phyloP scores from a whole-genome alignment of 2,329 filamentous ascomycete genomes.

The Lasiodiplodia citricola region DNA sequence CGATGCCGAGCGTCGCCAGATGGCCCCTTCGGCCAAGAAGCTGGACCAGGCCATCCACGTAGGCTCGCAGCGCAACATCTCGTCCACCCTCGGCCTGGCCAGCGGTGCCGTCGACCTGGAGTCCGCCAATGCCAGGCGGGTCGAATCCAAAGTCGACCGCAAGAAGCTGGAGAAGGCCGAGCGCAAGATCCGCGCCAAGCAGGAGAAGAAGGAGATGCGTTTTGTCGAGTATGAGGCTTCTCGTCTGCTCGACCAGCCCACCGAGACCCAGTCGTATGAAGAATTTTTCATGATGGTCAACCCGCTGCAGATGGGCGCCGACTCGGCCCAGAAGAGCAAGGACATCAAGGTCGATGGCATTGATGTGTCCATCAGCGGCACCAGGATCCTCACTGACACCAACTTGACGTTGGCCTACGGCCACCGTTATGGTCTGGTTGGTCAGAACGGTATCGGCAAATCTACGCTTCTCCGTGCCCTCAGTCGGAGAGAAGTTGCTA shows the following conservation, averaged over 20 bases:
- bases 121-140: constrained; percentile 88
- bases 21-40: constrained; percentile 78
- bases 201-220: constrained; percentile 98
- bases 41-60: constrained; percentile 96
- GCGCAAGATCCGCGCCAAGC: constrained; percentile 95
- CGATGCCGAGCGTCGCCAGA: constrained; percentile 69
- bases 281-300: constrained; percentile 99
- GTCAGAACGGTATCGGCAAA: constrained; percentile 94
- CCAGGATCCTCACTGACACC: constrained; percentile 88
- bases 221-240: constrained; percentile 98
- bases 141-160: constrained; percentile 95
- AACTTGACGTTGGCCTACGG: constrained; percentile 89
- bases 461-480: constrained; percentile 90
- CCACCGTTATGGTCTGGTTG: constrained; percentile 93
- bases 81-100: constrained; percentile 87
- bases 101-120: constrained; percentile 88
- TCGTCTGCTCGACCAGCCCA: constrained; percentile 79
- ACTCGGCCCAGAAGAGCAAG: constrained; percentile 81
- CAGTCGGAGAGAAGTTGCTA: constrained; percentile 88
- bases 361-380: constrained; percentile 89
- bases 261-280: constrained; percentile 89
- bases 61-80: constrained; percentile 92
- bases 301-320: constrained; percentile 82
- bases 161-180: constrained; percentile 99
- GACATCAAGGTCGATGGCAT: constrained; percentile 98